phyloP scores from a whole-genome alignment of 2,329 filamentous ascomycete genomes.

The Aureobasidium leucospermi region DNA sequence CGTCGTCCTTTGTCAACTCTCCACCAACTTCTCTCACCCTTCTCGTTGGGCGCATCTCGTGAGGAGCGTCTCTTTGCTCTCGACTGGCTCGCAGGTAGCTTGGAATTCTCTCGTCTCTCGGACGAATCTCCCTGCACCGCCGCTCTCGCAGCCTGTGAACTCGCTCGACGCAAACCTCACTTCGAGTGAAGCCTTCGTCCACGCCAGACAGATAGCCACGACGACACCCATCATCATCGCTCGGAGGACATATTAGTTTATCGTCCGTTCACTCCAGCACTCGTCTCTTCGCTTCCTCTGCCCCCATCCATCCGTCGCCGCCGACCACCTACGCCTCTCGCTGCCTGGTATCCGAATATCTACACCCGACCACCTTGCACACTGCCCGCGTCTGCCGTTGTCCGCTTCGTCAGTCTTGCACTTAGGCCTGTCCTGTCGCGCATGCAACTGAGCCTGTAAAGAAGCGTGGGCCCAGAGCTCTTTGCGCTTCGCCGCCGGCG shows the following conservation, averaged over 20 bases:
- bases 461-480: slow-evolving; percentile 16
- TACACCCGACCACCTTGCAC: not conserved
- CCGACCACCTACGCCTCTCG: slow-evolving; percentile 5
- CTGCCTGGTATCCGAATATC: not conserved
- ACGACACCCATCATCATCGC: not conserved
- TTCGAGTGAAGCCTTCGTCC: not conserved
- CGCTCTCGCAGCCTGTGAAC: not conserved
- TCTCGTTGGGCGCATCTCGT: not conserved
- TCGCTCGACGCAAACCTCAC: not conserved
- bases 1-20: not conserved
- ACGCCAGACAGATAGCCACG: too few species aligned
- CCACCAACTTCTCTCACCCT: not conserved
- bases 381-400: not conserved
- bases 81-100: not conserved
- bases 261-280: not conserved
- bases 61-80: slow-evolving; percentile 5
- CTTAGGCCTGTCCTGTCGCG: slow-evolving; percentile 3
- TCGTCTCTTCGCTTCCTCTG: slow-evolving; percentile 16
- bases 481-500: slow-evolving; percentile 15
- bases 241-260: not conserved
- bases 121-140: not conserved
- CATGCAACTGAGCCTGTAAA: slow-evolving; percentile 17
- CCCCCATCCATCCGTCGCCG: not conserved
- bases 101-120: slow-evolving; percentile 1
- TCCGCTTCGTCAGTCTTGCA: not conserved